Base-by-base conservation (phyloP, 306 rosid species). In the Trifolium pratense region DNA sequence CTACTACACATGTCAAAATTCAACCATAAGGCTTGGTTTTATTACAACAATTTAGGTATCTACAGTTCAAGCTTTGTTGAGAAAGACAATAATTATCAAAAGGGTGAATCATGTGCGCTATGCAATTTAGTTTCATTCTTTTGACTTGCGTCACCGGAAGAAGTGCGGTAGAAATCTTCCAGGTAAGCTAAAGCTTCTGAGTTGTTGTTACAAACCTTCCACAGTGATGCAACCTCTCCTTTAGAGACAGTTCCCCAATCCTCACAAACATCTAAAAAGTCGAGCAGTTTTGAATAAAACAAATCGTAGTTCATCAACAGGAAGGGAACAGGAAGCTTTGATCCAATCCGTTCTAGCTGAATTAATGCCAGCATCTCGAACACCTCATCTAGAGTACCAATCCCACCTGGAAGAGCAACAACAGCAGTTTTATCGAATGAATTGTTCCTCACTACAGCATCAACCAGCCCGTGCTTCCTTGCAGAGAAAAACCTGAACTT, bases 401-500 rank as follows among this genome's bases (percentile, higher is more conserved):
- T 53, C 17, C 98, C 98, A 59, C 98, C 98, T 1, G 98, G 98
- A 64, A 91, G 94, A 37, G 88, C 87, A 79, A 93, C 83, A 29
- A 89, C 83, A 15, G 96, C 98, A 20, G 97, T 93, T 71, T 80
- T 89, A 29, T 89, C 94, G 15, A 78, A 76, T 32, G 87, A 48
- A 16, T 79, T 43, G 74, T 81, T 85, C 79, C 98, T 86, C 51
- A 89, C 91, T 49, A 81, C 91, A 20, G 96, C 96, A 80, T 93
- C 98, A 20, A 93, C 98, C 51, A 91, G 83, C 16, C 98, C 98
- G 7, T 93, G 98, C 85, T 93, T 93, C 86, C 98, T 85, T 48
- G 98, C 98, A 18, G 98, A 93, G 87, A 93, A 91, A 81, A 93
- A 93, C 83, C 97, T 91, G 85, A 82, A 83, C 15, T 31, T 64